Evolutionary conservation across 2,329 filamentous ascomycete species (phyloP).

Genomic region (Pseudogymnoascus sp.): DNA sequence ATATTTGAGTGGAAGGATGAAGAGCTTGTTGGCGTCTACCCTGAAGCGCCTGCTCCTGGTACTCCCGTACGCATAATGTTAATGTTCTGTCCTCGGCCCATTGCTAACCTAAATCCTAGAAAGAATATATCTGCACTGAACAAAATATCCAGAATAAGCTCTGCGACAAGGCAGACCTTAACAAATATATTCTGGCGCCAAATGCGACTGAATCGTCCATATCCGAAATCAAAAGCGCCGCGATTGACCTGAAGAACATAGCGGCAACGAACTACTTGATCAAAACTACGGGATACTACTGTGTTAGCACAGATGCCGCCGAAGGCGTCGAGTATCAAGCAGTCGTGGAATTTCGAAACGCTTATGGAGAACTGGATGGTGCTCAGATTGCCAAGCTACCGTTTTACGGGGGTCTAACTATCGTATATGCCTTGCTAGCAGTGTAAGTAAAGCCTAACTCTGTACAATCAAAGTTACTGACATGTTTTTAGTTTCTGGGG

Average conservation of each 20-base stretch:
- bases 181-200: conserved; percentile 71
- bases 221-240: conserved; percentile 67
- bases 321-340: conserved; percentile 59
- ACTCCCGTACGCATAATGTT: neutral
- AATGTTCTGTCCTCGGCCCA: neutral
- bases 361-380: conserved; percentile 89
- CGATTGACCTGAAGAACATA: conserved; percentile 71
- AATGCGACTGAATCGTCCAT: conserved; percentile 65
- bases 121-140: conserved; percentile 67
- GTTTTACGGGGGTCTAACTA: conserved; percentile 90
- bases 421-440: conserved; percentile 82
- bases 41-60: conserved; percentile 34
- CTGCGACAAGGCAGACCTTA: conserved; percentile 70
- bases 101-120: conserved; percentile 36
- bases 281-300: conserved; percentile 91
- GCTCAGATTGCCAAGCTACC: conserved; percentile 95
- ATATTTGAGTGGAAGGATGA: conserved; percentile 94
- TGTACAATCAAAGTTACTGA: conserved; percentile 15
- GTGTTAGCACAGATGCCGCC: conserved; percentile 68
- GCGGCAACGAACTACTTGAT: conserved; percentile 71
- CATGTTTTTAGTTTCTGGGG: conserved; percentile 62
- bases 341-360: conserved; percentile 85
- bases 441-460: conserved; percentile 39
- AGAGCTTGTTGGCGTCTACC: conserved; percentile 62
- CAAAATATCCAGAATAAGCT: conserved; percentile 57